Evolutionary conservation across 2,329 filamentous ascomycete species (phyloP).

Genomic region (Arthrinium phaeospermum): DNA sequence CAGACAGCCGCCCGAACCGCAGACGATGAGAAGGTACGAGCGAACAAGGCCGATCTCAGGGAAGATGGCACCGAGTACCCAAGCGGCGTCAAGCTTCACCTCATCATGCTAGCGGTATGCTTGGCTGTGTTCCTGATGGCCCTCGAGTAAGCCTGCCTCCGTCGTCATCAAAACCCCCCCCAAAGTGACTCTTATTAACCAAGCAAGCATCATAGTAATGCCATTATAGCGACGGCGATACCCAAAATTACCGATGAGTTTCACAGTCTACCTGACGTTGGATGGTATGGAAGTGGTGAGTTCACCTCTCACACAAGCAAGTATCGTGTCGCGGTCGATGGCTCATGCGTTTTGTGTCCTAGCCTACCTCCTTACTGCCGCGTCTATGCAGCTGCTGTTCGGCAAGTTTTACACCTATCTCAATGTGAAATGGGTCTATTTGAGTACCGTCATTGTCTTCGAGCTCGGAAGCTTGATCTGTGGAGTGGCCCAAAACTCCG

Average conservation of each 20-base stretch:
- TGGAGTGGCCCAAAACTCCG: conserved; percentile 39
- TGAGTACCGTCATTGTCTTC: conserved; percentile 41
- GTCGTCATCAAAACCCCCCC: neutral
- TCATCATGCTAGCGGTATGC: conserved; percentile 51
- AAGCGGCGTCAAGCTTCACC: conserved; percentile 39
- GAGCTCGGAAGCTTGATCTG: conserved; percentile 45
- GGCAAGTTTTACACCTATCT: conserved; percentile 49
- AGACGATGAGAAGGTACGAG: neutral
- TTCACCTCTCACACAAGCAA: conserved; percentile 8
- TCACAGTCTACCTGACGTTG: conserved; percentile 50
- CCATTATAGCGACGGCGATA: conserved; percentile 49
- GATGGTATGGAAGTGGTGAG: conserved; percentile 51
- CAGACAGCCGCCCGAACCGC: neutral
- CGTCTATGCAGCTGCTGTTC: conserved; percentile 44
- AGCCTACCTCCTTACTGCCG: conserved; percentile 47
- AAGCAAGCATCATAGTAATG: conserved; percentile 29
- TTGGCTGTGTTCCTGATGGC: conserved; percentile 52
- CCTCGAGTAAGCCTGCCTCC: conserved; percentile 40
- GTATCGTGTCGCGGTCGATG: neutral
- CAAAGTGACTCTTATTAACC: neutral
- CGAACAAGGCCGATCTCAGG: conserved; percentile 33
- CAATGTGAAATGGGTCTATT: conserved; percentile 43
- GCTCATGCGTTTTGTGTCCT: neutral
- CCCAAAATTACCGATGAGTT: conserved; percentile 47
- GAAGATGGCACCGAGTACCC: conserved; percentile 48